Evolutionary conservation across 2,329 filamentous ascomycete genomes (phyloP), one percentile per base, ranked within the genome.

Genomic region (Trichophyton schoenleinii): DNA sequence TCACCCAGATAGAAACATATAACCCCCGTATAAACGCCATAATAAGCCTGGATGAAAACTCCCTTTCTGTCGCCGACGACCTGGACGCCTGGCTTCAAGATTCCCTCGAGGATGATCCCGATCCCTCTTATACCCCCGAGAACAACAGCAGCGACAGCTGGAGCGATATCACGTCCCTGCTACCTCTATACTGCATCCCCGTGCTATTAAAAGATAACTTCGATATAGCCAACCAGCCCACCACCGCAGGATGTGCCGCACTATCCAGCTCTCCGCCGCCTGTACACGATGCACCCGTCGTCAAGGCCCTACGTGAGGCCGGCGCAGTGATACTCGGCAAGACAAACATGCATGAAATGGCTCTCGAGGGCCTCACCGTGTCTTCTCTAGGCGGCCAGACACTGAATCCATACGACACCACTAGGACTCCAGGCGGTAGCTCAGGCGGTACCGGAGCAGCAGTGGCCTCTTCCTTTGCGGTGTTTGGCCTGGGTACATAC

Each of bases 161-260:
- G 13, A 11, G 34, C 28, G 31, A 59, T 36, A 9, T 13, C 15
- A 11, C 38, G 3, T 22, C 55, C 11, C 74, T 25, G 78, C 77
- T 0, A 77, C 0, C 68, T 77, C 73, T 87, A 1, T 83, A 86
- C 68, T 84, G 84, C 67, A 75, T 87, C 18, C 84, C 84, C 0
- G 70, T 85, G 11, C 67, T 87, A 3, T 71, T 87, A 4, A 87
- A 87, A 69, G 84, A 87, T 70, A 87, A 86, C 67, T 85, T 80
- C 67, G 79, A 84, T 61, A 81, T 81, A 0, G 65, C 69, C 0
- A 77, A 78, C 20, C 79, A 83, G 70, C 78, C 78, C 49, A 87
- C 84, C 0, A 86, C 83, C 0, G 83, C 80, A 0, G 81, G 78
- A 3, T 80, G 75, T 63, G 66, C 78, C 6, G 80, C 77, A 3